Evolutionary conservation across 352 stramenopile genomes (phyloP), one percentile per base, ranked within the genome.

Genomic region (Globisporangium viniferum): DNA sequence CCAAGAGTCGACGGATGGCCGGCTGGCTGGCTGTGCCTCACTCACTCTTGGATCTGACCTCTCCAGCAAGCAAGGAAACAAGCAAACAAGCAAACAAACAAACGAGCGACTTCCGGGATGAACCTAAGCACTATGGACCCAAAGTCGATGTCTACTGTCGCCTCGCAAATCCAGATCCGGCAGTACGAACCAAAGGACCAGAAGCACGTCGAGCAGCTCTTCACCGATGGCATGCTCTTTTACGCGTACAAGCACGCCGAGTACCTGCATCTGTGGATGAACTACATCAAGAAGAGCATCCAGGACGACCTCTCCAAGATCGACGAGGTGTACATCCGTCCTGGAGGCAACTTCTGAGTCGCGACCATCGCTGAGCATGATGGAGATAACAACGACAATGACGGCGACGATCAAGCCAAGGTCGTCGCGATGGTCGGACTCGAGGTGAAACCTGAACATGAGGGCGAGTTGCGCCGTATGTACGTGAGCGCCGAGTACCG

Each of bases 341-440:
- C 53, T 3, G 77, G 76, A 27, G 77, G 77, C 33, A 83, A 84
- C 67, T 86, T 81, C 51, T 88, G 78, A 76, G 78, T 86, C 58
- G 80, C 75, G 49, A 73, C 67, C 5, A 49, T 63, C 0, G 64
- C 41, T 7, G 20, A 59, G 8, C 20, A 18, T 10, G 24, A 31
- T 5, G 18, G 31, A 36, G 14, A 14, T 5, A 48, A 48, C 14
- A 48, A 46, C 39, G 20, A 48, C 39, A 48, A 48, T n/a, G 10
- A 20, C 5, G 39, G 18, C 39, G 15, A 18, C 15, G 60, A 44
- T 44, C 12, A 35, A 3, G 49, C 66, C 12, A 66, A 66, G 14
- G 64, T 81, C 0, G 63, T 76, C 1, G 76, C 69, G 10, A 71
- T 81, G 29, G 74, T 81, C 41, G 74, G 66, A 1, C 64, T 83